Percentiles rank a stretch among this genome's conserved stretches.
phyloP scores from a whole-genome alignment of 1,284 basidiomycete species.

The Trichosporon inkin region DNA sequence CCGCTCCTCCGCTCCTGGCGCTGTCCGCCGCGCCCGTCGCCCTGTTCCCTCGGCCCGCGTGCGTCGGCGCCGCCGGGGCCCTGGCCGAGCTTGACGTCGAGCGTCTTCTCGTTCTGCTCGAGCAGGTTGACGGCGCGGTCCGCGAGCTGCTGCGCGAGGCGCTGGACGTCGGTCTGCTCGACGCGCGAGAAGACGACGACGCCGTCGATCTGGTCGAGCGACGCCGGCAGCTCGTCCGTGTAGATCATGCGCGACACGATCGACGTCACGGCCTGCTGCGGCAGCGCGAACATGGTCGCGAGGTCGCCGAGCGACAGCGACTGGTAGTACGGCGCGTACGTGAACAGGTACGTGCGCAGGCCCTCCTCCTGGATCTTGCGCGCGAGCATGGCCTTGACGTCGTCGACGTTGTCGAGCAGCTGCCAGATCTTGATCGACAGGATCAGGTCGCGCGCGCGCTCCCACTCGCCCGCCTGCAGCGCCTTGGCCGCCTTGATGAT shows the following conservation, averaged over 20 bases:
- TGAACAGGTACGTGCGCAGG: conserved; percentile 93
- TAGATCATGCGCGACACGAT: conserved; percentile 99
- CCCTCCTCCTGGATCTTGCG: conserved; percentile 96
- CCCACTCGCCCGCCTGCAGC: conserved; percentile 94
- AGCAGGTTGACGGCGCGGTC: conserved; percentile 82
- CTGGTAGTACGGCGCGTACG: conserved; percentile 92
- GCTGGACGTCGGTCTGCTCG: conserved; percentile 83
- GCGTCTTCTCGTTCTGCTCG: conserved; percentile 93
- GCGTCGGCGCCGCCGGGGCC: conserved; percentile 54
- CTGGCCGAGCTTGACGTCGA: conserved; percentile 80
- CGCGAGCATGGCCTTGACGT: conserved; percentile 92
- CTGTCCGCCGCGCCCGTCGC: conserved; percentile 37
- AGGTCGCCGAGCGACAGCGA: conserved; percentile 83
- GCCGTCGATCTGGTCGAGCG: conserved; percentile 80
- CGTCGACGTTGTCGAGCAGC: conserved; percentile 80
- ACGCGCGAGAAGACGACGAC: conserved; percentile 87
- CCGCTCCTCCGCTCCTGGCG: conserved; percentile 38
- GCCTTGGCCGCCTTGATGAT: conserved; percentile 99
- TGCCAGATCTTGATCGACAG: conserved; percentile 97
- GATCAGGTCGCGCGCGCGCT: conserved; percentile 86
- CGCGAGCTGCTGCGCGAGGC: conserved; percentile 78
- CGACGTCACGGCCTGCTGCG: conserved; percentile 75
- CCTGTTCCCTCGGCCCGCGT: conserved; percentile 54
- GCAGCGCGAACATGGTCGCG: conserved; percentile 79
- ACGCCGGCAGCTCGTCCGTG: conserved; percentile 92